Conservation (phyloP, 1,284 basidiomycete species). For the Ceratobasidium sp. region DNA sequence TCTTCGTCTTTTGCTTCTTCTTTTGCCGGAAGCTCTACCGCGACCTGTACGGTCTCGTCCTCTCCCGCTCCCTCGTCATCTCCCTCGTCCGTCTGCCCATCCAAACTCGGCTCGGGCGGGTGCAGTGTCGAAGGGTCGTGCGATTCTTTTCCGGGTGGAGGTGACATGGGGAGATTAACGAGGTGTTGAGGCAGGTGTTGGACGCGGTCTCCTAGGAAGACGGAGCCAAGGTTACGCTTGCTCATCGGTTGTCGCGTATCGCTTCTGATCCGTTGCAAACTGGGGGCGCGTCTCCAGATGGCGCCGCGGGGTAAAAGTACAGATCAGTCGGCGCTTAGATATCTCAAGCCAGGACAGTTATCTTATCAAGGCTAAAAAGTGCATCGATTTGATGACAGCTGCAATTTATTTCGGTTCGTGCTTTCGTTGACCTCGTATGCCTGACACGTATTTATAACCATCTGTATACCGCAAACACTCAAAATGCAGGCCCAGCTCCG, state of each 20-base stretch:
- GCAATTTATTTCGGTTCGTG: constrained; percentile 4
- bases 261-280: constrained; percentile 5
- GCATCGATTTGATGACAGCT: constrained; percentile 8
- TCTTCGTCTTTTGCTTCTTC: background rate
- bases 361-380: constrained; percentile 32
- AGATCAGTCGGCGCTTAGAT: constrained; percentile 27
- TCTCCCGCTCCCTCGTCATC: constrained; percentile 6
- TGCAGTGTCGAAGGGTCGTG: background rate
- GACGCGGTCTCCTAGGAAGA: constrained; percentile 47
- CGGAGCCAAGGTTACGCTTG: constrained; percentile 43
- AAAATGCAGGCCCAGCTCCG: constrained; percentile 40
- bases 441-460: constrained; percentile 15
- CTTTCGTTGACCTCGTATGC: background rate
- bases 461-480: constrained; percentile 14
- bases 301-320: background rate
- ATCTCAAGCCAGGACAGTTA: background rate
- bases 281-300: background rate
- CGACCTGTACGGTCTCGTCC: background rate
- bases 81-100: constrained; percentile 34
- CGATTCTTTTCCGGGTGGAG: constrained; percentile 13
- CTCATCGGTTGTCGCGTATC: constrained; percentile 7
- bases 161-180: constrained; percentile 24
- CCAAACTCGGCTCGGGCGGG: constrained; percentile 27
- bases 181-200: constrained; percentile 42
- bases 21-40: background rate